A percentile compares a stretch with the other conserved stretches of the same genome.
These are phyloP conservation scores for Monilinia vaccinii-corymbosi DNA, from an alignment of 2,329 filamentous ascomycete genomes.

Conservation along the genomic window DNA sequence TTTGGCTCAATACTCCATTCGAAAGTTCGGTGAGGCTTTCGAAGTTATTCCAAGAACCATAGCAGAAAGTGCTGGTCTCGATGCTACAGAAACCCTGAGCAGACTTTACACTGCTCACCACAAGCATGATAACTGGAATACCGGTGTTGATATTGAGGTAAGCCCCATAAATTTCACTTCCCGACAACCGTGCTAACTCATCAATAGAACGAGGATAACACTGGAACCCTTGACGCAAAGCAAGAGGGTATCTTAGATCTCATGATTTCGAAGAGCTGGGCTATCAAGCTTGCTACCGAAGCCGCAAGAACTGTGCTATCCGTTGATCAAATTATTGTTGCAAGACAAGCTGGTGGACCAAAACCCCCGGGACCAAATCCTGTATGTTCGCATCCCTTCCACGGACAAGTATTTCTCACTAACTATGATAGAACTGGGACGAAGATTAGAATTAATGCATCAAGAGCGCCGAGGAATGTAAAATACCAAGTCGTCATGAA, in stretches of 20 bases:
- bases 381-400: conserved; percentile 22
- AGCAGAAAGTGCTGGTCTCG: conserved; percentile 88
- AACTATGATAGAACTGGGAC: conserved; percentile 29
- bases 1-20: conserved; percentile 90
- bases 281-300: conserved; percentile 93
- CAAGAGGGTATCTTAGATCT: conserved; percentile 88
- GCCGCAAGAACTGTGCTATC: conserved; percentile 87
- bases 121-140: conserved; percentile 77
- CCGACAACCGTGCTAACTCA: conserved; percentile 12
- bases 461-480: conserved; percentile 24
- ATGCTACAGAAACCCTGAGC: conserved; percentile 93
- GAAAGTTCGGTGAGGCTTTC: conserved; percentile 95
- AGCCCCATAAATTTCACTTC: conserved; percentile 14
- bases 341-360: conserved; percentile 90
- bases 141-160: conserved; percentile 89
- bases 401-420: conserved; percentile 6
- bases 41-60: conserved; percentile 92
- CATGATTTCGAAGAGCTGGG: conserved; percentile 88
- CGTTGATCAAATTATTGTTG: conserved; percentile 98
- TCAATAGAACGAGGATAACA: conserved; percentile 60
- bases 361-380: conserved; percentile 95
- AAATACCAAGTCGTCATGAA: conserved; percentile 21
- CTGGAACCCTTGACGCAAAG: conserved; percentile 75
- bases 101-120: conserved; percentile 89
- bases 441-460: conserved; percentile 29